These are phyloP conservation scores for Solanum microdontum DNA, from an alignment of 257 asterid species.

Conservation along the genomic window DNA sequence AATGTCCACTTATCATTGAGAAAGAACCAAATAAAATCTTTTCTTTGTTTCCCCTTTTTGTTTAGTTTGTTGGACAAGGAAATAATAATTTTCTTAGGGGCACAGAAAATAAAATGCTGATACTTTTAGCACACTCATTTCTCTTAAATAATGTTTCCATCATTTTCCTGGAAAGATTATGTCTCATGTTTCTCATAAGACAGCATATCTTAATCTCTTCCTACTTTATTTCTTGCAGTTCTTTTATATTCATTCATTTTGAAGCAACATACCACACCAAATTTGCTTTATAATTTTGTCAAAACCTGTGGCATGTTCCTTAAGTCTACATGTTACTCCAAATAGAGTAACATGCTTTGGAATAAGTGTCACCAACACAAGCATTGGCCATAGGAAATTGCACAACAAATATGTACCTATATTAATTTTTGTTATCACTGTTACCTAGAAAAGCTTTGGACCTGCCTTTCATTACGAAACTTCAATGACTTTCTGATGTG, in stretches of 20 bases:
- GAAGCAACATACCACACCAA: not conserved
- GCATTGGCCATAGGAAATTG: not conserved
- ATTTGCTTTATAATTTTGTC: not conserved
- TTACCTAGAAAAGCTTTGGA: not conserved
- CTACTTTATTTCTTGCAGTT: not conserved
- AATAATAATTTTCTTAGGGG: not conserved
- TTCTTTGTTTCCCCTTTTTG: not conserved
- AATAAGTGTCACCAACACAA: not conserved
- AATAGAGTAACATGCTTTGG: not conserved
- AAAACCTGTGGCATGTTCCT: not conserved
- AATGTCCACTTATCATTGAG: not conserved
- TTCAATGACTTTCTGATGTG: not conserved
- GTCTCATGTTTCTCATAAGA: not conserved
- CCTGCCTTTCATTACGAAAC: not conserved
- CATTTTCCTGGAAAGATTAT: not conserved
- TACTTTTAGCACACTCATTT: not conserved
- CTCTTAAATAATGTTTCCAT: not conserved
- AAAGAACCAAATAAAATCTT: not conserved
- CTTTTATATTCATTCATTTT: not conserved
- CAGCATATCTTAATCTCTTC: not conserved
- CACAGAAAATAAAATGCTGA: not conserved
- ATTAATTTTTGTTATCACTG: not conserved
- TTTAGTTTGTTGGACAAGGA: not conserved
- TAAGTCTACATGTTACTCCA: not conserved
- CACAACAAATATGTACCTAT: not conserved